phyloP scores from a whole-genome alignment of 331 rosid genomes.

The Saraca asoca region DNA sequence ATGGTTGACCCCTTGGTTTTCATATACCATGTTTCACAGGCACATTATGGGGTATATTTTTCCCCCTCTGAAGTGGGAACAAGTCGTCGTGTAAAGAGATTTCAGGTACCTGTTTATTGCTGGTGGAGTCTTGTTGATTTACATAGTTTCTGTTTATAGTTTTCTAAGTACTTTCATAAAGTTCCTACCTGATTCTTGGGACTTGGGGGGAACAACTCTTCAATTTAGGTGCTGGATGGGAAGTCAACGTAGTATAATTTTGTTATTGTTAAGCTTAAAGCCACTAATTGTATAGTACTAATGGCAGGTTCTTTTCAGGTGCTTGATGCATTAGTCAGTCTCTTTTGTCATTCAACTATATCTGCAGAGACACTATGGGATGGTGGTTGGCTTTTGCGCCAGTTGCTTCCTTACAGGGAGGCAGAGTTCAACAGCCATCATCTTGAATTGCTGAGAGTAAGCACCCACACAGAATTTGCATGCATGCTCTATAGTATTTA shows the following conservation, averaged over 20 bases:
- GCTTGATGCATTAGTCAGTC: constrained; percentile 78
- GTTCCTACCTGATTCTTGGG: no score
- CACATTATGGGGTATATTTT: constrained; percentile 54
- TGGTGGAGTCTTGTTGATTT: background rate
- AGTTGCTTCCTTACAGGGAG: constrained; percentile 76
- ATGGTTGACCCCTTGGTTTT: constrained; percentile 5
- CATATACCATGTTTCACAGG: constrained; percentile 44
- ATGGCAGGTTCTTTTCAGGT: constrained; percentile 47
- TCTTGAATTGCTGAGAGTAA: constrained; percentile 65
- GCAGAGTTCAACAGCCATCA: constrained; percentile 71
- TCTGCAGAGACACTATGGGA: constrained; percentile 86
- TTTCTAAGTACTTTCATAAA: background rate
- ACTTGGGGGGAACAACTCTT: no score
- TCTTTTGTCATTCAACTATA: constrained; percentile 71
- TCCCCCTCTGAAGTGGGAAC: constrained; percentile 45
- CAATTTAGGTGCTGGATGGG: no score
- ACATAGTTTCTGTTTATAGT: background rate
- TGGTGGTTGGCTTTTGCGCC: constrained; percentile 96
- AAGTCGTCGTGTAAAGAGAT: constrained; percentile 60
- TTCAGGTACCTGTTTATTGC: constrained; percentile 55
- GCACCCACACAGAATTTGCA: no score
- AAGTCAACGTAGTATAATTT: constrained; percentile 8
- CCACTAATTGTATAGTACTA: constrained; percentile 3
- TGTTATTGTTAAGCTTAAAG: constrained; percentile 28
- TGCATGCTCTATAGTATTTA: no score